Evolutionary conservation across 139 green algal species (phyloP), one percentile per base, ranked within the genome.

Genomic region (Bryopsis sp.): DNA sequence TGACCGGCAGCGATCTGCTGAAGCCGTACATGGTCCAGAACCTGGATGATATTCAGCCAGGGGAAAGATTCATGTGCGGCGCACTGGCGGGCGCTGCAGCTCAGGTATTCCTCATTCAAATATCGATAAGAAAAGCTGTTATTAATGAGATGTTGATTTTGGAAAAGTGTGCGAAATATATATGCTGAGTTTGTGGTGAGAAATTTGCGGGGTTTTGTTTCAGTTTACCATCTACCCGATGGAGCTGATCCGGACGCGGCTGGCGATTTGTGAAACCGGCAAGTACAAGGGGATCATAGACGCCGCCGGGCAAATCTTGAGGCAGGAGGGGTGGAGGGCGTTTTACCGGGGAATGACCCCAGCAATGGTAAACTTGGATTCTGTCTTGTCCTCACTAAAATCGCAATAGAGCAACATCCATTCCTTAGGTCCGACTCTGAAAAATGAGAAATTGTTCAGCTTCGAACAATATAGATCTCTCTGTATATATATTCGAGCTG

Each of bases 341-440:
- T 94, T 96, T 64, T 95, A 95, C 81, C 72, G 86, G 33, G 90
- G 90, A 39, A 34, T 95, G 1, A 48, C 72, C 28, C 89, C 89
- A 5, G 89, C 83, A 26, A 88, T 89, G 84, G 79, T 88, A 47
- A 43, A 74, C 47, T 58, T 77, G 48, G 31, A 47, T n/a, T n/a
- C n/a, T n/a, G n/a, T n/a, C n/a, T n/a, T n/a, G n/a, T n/a, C n/a
- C n/a, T n/a, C n/a, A n/a, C n/a, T n/a, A n/a, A n/a, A n/a, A n/a
- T n/a, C n/a, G n/a, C n/a, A n/a, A n/a, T n/a, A n/a, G n/a, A n/a
- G n/a, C n/a, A n/a, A n/a, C n/a, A n/a, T n/a, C n/a, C n/a, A n/a
- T n/a, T n/a, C n/a, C n/a, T n/a, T n/a, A n/a, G n/a, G n/a, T n/a
- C n/a, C n/a, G n/a, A n/a, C n/a, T n/a, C n/a, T n/a, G n/a, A n/a